These are phyloP conservation scores for Perilla frutescens DNA, from an alignment of 257 asterid genomes.

Conservation along the genomic window DNA sequence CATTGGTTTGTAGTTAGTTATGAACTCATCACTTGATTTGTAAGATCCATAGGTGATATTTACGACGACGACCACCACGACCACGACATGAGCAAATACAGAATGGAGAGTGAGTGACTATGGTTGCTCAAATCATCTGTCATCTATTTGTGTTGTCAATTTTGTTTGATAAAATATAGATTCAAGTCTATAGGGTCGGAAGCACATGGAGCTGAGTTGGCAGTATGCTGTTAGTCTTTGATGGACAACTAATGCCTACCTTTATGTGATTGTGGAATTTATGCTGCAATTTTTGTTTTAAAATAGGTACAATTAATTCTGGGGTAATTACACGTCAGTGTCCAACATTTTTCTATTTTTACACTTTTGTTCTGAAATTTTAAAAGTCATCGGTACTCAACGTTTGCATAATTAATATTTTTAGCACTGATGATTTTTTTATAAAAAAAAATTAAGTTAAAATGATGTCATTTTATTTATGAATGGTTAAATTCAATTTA, in stretches of 20 bases:
- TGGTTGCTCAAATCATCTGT: slow-evolving; percentile 19
- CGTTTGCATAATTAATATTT: no score
- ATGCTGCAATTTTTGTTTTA: no score
- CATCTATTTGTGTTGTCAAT: slow-evolving; percentile 20
- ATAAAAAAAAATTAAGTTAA: no score
- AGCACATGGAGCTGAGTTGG: slow-evolving; percentile 31
- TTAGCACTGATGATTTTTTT: no score
- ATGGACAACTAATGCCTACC: background rate
- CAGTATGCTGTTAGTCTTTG: background rate
- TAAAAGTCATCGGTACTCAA: no score
- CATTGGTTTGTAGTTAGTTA: slow-evolving; percentile 56
- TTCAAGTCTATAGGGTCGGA: background rate
- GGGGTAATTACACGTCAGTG: no score
- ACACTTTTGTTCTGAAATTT: no score
- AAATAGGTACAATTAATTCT: no score
- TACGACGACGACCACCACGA: slow-evolving; percentile 16
- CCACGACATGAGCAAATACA: slow-evolving; percentile 12
- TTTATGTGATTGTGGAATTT: background rate
- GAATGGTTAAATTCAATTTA: no score
- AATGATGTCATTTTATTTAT: no score
- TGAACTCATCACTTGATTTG: slow-evolving; percentile 39
- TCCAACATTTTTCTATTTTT: no score
- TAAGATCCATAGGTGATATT: slow-evolving; percentile 30
- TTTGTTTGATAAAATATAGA: background rate
- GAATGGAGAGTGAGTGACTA: slow-evolving; percentile 29